Percentiles rank a stretch among this genome's conserved stretches.
Evolutionary conservation across 2,329 filamentous ascomycete species (phyloP).

Genomic region (Fusarium zealandicum): DNA sequence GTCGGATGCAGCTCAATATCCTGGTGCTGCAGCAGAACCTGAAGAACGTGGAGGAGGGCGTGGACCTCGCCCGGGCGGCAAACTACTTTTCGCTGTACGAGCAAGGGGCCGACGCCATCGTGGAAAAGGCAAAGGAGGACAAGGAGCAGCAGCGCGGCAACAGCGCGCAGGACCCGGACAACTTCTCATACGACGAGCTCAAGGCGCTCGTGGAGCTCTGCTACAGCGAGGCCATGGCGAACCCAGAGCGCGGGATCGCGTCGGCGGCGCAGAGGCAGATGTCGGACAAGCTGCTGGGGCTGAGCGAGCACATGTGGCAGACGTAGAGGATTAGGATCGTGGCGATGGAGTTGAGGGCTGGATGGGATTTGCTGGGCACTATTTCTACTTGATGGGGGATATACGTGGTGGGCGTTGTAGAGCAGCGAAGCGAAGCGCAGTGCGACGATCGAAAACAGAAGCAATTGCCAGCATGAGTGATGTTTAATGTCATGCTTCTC

Average conservation of each 20-base stretch:
- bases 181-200: slow-evolving; percentile 71
- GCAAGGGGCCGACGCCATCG: slow-evolving; percentile 68
- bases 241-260: slow-evolving; percentile 71
- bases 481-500: slow-evolving; percentile 10
- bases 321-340: slow-evolving; percentile 33
- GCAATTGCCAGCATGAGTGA: neutral
- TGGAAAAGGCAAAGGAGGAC: slow-evolving; percentile 65
- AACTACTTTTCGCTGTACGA: slow-evolving; percentile 75
- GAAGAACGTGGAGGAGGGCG: slow-evolving; percentile 83
- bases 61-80: slow-evolving; percentile 68
- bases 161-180: slow-evolving; percentile 47
- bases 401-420: slow-evolving; percentile 5
- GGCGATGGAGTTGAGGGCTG: slow-evolving; percentile 23
- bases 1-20: slow-evolving; percentile 92
- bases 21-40: slow-evolving; percentile 95
- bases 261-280: slow-evolving; percentile 72
- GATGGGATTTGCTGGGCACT: slow-evolving; percentile 5
- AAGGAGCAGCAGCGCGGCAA: slow-evolving; percentile 48
- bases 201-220: slow-evolving; percentile 71
- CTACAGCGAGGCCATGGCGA: slow-evolving; percentile 71
- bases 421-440: slow-evolving; percentile 8
- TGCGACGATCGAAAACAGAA: slow-evolving; percentile 1
- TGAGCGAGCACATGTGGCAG: slow-evolving; percentile 79
- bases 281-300: slow-evolving; percentile 72
- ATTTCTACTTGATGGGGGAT: slow-evolving; percentile 9